Evolutionary conservation across 2,329 filamentous ascomycete genomes (phyloP).

Genomic region (Chaetomium sp.): DNA sequence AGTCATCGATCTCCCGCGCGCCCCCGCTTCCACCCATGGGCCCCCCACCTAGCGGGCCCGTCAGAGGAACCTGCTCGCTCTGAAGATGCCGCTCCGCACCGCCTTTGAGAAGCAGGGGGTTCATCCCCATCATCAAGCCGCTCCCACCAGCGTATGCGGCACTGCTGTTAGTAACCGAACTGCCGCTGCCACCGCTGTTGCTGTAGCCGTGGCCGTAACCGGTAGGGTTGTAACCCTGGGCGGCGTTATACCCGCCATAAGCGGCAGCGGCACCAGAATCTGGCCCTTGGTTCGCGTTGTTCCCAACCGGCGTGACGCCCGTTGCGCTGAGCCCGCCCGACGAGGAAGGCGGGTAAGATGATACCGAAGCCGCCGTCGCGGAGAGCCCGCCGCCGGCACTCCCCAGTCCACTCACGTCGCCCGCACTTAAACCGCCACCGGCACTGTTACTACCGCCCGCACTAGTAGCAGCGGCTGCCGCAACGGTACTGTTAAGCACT

Average conservation of each 20-base stretch:
- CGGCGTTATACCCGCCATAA: no score
- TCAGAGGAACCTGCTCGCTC: conserved; percentile 35
- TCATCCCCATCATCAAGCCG: conserved; percentile 1
- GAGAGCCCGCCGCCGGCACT: not conserved
- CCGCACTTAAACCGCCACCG: no score
- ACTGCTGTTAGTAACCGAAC: not conserved
- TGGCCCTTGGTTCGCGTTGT: not conserved
- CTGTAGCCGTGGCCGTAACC: no score
- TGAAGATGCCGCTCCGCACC: conserved; percentile 20
- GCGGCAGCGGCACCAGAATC: not conserved
- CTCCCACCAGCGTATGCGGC: conserved; percentile 16
- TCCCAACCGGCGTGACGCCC: not conserved
- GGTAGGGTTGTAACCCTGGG: no score
- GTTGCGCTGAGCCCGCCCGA: not conserved
- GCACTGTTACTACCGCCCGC: no score
- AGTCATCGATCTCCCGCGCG: conserved; percentile 40
- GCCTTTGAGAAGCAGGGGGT: conserved; percentile 2
- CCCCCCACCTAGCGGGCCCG: conserved; percentile 7
- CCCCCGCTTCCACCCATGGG: not conserved
- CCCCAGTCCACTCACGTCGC: no score
- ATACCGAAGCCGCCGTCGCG: conserved; percentile 10
- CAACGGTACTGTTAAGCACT: not conserved
- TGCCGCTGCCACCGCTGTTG: not conserved
- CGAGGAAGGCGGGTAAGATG: conserved; percentile 17
- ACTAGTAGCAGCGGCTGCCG: not conserved